These are phyloP conservation scores for Backusella westeae DNA, from an alignment of 192 early-diverging fungal genomes.

Conservation along the genomic window DNA sequence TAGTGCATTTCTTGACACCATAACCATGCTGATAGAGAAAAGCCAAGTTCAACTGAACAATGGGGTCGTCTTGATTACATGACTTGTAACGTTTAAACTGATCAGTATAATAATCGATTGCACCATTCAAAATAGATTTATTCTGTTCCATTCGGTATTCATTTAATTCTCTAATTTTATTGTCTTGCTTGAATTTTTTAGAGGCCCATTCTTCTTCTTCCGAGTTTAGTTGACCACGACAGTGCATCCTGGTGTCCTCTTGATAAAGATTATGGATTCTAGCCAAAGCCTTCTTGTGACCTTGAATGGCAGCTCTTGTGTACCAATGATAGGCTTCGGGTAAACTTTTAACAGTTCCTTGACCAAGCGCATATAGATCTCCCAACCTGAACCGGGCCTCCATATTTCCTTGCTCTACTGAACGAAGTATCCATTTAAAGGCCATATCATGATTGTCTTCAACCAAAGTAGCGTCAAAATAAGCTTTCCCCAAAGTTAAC, in stretches of 20 bases:
- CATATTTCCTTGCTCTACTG: background rate
- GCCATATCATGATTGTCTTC: background rate
- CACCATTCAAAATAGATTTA: background rate
- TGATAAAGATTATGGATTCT: background rate
- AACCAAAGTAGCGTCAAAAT: background rate
- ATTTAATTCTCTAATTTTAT: background rate
- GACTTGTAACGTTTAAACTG: background rate
- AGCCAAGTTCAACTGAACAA: background rate
- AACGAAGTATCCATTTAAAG: background rate
- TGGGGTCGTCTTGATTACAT: background rate
- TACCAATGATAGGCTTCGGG: background rate
- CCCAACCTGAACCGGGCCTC: background rate
- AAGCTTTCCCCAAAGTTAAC: background rate
- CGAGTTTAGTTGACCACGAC: background rate
- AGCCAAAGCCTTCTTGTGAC: background rate
- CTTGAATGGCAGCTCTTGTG: background rate
- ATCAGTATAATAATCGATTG: background rate
- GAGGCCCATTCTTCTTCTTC: background rate
- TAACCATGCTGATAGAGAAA: background rate
- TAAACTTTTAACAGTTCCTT: background rate
- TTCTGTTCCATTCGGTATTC: background rate
- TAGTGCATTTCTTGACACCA: background rate
- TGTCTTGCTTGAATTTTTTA: background rate
- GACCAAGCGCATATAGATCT: background rate
- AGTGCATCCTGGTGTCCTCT: background rate